Base-by-base conservation (phyloP, 208 protist genomes). In the Leishmania mexicana region DNA sequence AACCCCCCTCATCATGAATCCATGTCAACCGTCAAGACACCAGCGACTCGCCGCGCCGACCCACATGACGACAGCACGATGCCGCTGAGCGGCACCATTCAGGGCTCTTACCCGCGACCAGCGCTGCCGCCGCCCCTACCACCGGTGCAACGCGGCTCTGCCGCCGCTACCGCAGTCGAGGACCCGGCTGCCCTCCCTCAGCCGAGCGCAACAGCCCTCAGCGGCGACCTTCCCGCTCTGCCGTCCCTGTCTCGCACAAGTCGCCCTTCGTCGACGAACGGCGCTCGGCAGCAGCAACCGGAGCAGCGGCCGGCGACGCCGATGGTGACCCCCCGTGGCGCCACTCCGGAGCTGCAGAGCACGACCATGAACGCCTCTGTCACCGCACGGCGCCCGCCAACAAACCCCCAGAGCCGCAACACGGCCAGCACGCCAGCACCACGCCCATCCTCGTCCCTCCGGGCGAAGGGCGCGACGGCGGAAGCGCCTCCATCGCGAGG, bases 101-200 rank as follows among this genome's bases (percentile, higher is more conserved):
- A 86, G 21, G 83, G 72, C 35, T 47, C 77, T 73, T 87, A 82
- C 82, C 78, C 67, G 8, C 82, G 84, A 42, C 83, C 85, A 5
- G 54, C 85, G 15, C 80, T 81, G 19, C 81, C 86, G 24, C 82
- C 81, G 15, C 76, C 80, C 2, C 83, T 81, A 45, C 81, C 87
- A 60, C 84, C 81, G 7, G 81, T 86, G 64, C 83, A 84, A 24
- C 87, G 87, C 35, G 78, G 84, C 51, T 79, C 80, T n/a, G 76
- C 81, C 28, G 2, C 38, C 67, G 13, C 78, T 53, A 72, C 47
- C 81, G 24, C 64, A 35, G 54, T 73, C 62, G 57, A 62, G 35
- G 57, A 53, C 75, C 40, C 38, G 24, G 21, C 17, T 15, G 5
- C 75, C 24, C 11, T 78, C 38, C 57, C 54, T 42, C n/a, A 57